Evolutionary conservation across 495 filamentous ascomycete genomes (phyloP).

Genomic region (Neurospora africana): DNA sequence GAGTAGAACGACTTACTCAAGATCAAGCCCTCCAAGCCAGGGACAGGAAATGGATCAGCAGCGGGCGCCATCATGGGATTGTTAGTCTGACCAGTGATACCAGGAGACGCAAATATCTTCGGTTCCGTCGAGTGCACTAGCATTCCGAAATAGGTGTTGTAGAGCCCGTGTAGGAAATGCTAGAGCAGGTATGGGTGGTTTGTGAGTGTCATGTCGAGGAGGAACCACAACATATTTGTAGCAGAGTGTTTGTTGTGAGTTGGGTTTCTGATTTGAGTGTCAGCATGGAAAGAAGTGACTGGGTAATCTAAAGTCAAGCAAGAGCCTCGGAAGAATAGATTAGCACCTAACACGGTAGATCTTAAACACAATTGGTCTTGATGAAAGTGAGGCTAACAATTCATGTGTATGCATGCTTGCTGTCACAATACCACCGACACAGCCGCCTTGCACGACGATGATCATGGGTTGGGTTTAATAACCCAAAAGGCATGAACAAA

Average conservation of each 20-base stretch:
- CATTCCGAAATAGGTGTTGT: background rate
- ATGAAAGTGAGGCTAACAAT: background rate
- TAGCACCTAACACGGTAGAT: background rate
- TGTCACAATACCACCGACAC: background rate
- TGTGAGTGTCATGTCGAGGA: background rate
- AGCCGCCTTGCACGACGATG: background rate
- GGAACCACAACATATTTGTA: background rate
- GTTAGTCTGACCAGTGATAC: background rate
- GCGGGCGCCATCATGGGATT: background rate
- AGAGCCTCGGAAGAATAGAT: background rate
- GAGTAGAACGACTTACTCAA: background rate
- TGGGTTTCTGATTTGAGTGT: background rate
- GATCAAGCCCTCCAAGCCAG: background rate
- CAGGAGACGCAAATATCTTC: background rate
- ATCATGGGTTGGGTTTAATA: background rate
- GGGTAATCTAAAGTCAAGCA: background rate
- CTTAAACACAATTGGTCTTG: background rate
- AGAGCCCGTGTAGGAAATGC: background rate
- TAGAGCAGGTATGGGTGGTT: background rate
- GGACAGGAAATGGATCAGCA: background rate
- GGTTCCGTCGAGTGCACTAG: background rate
- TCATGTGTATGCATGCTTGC: background rate
- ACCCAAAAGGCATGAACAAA: background rate
- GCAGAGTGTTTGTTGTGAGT: too few species aligned
- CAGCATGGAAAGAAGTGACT: background rate